These are phyloP conservation scores for Trichosporon ovoides DNA, from an alignment of 1,284 basidiomycete genomes.

Conservation along the genomic window DNA sequence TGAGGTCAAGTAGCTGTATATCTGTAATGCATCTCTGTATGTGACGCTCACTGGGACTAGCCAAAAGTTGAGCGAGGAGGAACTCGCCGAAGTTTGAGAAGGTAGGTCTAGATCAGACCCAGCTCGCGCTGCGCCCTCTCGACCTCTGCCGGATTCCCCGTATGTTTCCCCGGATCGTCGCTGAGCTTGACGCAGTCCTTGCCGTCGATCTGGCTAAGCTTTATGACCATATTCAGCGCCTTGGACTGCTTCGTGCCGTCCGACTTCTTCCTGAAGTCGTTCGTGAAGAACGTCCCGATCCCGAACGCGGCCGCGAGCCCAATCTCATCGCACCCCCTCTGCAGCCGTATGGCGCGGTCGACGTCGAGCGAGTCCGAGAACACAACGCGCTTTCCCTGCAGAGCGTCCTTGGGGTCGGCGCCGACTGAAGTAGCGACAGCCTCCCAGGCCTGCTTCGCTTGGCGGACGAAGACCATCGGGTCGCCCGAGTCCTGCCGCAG, in stretches of 20 bases:
- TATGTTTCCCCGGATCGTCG: conserved; percentile 72
- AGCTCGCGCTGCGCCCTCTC: conserved; percentile 36
- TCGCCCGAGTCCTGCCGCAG: conserved; percentile 91
- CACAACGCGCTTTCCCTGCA: conserved; percentile 63
- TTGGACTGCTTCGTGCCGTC: conserved; percentile 61
- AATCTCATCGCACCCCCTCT: conserved; percentile 65
- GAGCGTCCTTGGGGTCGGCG: conserved; percentile 55
- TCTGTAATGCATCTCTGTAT: no score
- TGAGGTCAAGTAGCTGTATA: conserved; percentile 58
- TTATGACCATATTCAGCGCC: conserved; percentile 89
- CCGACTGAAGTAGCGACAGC: conserved; percentile 28
- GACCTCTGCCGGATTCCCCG: conserved; percentile 42
- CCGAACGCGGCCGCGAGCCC: conserved; percentile 77
- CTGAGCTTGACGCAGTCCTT: conserved; percentile 80
- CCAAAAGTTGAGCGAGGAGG: no score
- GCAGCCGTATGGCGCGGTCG: conserved; percentile 64
- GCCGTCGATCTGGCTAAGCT: conserved; percentile 68
- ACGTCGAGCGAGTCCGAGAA: conserved; percentile 76
- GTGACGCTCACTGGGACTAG: no score
- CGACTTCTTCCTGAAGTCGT: conserved; percentile 69
- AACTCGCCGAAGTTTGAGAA: no score
- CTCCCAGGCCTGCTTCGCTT: conserved; percentile 61
- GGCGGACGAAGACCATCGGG: conserved; percentile 67
- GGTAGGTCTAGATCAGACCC: no score
- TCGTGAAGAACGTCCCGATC: conserved; percentile 84